Evolutionary conservation across 768 basidiomycete genomes (phyloP), one percentile per base, ranked within the genome.

Genomic region (Hortiboletus campestris): DNA sequence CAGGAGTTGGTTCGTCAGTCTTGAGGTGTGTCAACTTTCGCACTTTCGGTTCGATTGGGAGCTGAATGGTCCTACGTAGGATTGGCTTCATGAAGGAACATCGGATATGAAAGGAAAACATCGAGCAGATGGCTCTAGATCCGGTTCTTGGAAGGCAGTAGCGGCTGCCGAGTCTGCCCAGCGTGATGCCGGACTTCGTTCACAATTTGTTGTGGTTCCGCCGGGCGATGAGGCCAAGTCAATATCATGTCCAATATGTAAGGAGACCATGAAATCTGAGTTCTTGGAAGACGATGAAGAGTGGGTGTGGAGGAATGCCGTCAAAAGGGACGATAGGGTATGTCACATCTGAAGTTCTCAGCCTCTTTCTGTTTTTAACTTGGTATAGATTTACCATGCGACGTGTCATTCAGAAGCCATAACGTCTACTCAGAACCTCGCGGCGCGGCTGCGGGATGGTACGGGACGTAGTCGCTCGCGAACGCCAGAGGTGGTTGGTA

Each of bases 221-320:
- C 80, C 87, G 38, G 90, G 89, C 60, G 88, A 90, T 74, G 93
- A 94, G 68, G 89, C 91, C 51, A 88, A 86, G 66, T 76, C 82
- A 25, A 74, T 92, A 63, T 84, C 88, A 59, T 99, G 96, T 78
- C 94, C 94, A 25, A 91, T 99, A 63, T 99, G 97, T 84, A 97
- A 96, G 78, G 96, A 99, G 73, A 73, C 71, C 53, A 80, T 98
- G 71, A 91, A 92, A 77, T 84, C 86, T 61, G 96, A 97, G 76
- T 98, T 91, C 69, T 72, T 86, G 53, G 94, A 98, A 68, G 95
- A 97, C 46, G 94, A 95, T 57, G 96, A 98, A 75, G 96, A 97
- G 57, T 98, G 95, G 95, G 89, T 97, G 13, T 99, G 94, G 94
- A 84, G 82, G 68, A 96, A 99, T 67, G 93, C 95, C 0, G 78